Evolutionary conservation across 768 basidiomycete species (phyloP).

Genomic region (Collybia nuda): DNA sequence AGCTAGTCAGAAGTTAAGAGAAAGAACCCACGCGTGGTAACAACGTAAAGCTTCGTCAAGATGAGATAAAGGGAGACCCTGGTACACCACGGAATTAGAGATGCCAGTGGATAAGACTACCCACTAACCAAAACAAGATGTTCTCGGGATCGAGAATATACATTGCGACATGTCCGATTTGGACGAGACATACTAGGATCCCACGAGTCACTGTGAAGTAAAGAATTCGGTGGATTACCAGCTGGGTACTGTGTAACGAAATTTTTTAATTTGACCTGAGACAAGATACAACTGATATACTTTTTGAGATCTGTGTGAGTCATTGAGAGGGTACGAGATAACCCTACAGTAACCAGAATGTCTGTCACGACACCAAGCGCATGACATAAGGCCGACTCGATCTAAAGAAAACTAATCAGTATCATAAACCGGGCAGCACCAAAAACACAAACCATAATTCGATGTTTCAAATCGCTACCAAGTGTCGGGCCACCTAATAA

Average conservation of each 20-base stretch:
- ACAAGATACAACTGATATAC: background rate
- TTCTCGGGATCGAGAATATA: conserved; percentile 3
- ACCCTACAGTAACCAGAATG: conserved; percentile 2
- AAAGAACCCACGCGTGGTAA: conserved; percentile 1
- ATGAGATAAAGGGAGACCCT: conserved; percentile 1
- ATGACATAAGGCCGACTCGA: conserved; percentile 4
- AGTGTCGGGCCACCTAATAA: background rate
- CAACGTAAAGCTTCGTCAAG: conserved; percentile 5
- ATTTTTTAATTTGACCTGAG: background rate
- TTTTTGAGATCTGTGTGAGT: background rate
- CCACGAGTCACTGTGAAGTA: conserved; percentile 7
- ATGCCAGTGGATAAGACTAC: background rate
- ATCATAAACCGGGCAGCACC: no score
- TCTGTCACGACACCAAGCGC: conserved; percentile 1
- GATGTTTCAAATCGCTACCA: background rate
- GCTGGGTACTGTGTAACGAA: background rate
- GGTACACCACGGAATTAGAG: background rate
- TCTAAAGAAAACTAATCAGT: background rate
- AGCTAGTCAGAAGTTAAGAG: no score
- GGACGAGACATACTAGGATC: conserved; percentile 2
- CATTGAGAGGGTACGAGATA: background rate
- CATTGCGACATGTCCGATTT: conserved; percentile 8
- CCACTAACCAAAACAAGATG: conserved; percentile 2
- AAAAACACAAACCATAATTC: background rate
- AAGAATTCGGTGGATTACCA: conserved; percentile 2